These are phyloP conservation scores for Polytrichum commune DNA, from an alignment of 225 moss, liverwort and hornwort species.

Conservation along the genomic window DNA sequence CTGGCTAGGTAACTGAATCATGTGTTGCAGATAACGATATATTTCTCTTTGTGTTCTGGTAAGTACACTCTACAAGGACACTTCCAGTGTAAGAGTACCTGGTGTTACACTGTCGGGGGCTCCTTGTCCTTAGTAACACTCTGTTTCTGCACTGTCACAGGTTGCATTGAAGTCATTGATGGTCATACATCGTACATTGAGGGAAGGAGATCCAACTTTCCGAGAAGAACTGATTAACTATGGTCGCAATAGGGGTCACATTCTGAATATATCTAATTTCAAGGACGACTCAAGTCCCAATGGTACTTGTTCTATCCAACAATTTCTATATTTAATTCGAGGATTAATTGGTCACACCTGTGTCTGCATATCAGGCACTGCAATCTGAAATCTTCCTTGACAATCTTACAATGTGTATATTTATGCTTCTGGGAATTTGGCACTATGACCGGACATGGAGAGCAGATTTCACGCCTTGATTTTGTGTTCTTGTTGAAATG, in stretches of 20 bases:
- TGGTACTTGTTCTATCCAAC: slow-evolving; percentile 38
- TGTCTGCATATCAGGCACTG: too few relatives aligned
- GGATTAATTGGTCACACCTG: too few relatives aligned
- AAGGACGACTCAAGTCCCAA: slow-evolving; percentile 99
- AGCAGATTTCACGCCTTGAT: too few relatives aligned
- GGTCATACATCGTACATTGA: slow-evolving; percentile 94
- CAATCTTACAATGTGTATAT: too few relatives aligned
- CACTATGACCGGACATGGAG: too few relatives aligned
- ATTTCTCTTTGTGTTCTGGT: too few relatives aligned
- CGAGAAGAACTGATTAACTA: slow-evolving; percentile 97
- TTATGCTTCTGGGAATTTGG: too few relatives aligned
- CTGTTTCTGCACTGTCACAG: slow-evolving; percentile 30
- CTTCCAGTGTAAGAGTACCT: neutral
- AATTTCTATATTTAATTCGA: too few relatives aligned
- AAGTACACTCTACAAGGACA: too few relatives aligned
- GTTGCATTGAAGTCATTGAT: slow-evolving; percentile 95
- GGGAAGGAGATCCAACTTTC: slow-evolving; percentile 99
- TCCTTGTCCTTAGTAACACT: neutral
- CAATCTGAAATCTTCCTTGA: too few relatives aligned
- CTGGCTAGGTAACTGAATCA: too few relatives aligned
- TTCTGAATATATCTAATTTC: slow-evolving; percentile 89
- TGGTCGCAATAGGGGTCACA: slow-evolving; percentile 87
- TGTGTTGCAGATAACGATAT: too few relatives aligned
- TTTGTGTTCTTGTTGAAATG: slow-evolving; percentile 11
- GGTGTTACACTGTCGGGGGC: neutral